These are phyloP conservation scores for Aschersonia sp. DNA, from an alignment of 2,329 filamentous ascomycete genomes.

Conservation along the genomic window DNA sequence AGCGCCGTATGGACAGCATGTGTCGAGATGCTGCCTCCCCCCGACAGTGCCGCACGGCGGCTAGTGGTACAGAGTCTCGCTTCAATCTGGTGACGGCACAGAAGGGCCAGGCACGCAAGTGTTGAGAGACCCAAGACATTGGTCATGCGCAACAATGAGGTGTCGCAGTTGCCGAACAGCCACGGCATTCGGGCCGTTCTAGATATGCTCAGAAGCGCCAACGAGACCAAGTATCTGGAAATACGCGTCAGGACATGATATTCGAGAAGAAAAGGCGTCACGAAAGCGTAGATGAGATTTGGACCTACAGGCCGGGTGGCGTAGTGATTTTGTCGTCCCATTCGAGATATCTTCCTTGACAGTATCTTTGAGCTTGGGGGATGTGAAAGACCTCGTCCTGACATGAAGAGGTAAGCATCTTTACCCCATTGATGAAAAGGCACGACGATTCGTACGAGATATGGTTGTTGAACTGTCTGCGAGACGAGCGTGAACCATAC, in stretches of 20 bases:
- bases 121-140: conserved; percentile 27
- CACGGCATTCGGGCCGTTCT: conserved; percentile 4
- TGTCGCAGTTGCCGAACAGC: conserved; percentile 11
- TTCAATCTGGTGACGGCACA: conserved; percentile 39
- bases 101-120: conserved; percentile 29
- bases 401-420: no score
- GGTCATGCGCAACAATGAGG: conserved; percentile 26
- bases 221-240: conserved; percentile 31
- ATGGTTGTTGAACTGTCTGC: conserved; percentile 32
- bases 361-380: conserved; percentile 82
- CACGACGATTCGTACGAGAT: conserved; percentile 26
- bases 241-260: conserved; percentile 1
- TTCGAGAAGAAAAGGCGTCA: neutral
- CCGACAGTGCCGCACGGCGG: neutral
- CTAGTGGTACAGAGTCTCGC: conserved; percentile 17
- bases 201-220: conserved; percentile 12
- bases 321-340: conserved; percentile 99
- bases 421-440: no score
- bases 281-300: neutral
- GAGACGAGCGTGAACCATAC: conserved; percentile 12
- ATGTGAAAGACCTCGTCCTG: conserved; percentile 84
- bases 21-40: conserved; percentile 14
- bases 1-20: conserved; percentile 48
- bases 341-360: conserved; percentile 52
- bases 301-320: conserved; percentile 60